Percentiles rank a stretch among this genome's conserved stretches.
Evolutionary conservation across 768 basidiomycete genomes (phyloP).

Genomic region (Fomitopsis pulvina): DNA sequence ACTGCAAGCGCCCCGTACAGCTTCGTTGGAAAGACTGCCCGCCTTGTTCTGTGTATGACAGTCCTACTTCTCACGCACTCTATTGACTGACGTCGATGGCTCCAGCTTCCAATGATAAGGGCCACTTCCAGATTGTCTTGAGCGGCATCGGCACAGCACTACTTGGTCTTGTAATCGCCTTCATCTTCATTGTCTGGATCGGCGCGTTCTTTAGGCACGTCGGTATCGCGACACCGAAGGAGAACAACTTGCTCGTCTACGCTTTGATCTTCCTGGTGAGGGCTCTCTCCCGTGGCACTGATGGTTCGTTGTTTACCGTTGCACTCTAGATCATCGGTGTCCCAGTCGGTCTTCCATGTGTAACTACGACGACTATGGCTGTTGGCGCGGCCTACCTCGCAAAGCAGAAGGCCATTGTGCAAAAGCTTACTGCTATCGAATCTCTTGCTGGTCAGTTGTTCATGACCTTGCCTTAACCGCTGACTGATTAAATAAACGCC

Average conservation of each 20-base stretch:
- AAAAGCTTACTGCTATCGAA: constrained; percentile 44
- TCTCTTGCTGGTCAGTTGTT: constrained; percentile 32
- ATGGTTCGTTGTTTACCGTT: not conserved
- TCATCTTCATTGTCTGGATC: constrained; percentile 38
- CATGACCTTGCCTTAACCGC: not conserved
- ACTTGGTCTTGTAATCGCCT: constrained; percentile 36
- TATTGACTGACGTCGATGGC: not conserved
- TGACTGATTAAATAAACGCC: not conserved
- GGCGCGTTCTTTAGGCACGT: constrained; percentile 34
- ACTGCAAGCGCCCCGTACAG: constrained; percentile 30
- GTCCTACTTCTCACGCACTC: not conserved
- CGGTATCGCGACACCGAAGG: constrained; percentile 30
- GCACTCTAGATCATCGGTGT: constrained; percentile 1
- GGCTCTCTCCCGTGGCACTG: not conserved
- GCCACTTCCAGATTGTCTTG: constrained; percentile 43
- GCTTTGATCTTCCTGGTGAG: constrained; percentile 33
- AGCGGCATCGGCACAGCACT: constrained; percentile 36
- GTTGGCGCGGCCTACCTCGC: constrained; percentile 41
- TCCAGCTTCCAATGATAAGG: constrained; percentile 23
- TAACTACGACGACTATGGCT: constrained; percentile 31
- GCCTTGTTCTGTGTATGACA: constrained; percentile 30
- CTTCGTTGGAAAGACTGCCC: constrained; percentile 40
- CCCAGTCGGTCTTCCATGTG: constrained; percentile 42
- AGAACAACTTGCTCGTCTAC: constrained; percentile 39
- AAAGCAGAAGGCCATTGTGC: constrained; percentile 37